A percentile compares a stretch with the other conserved stretches of the same genome.
Evolutionary conservation across 1,139 yeast species (phyloP).

Genomic region (Geotrichum europaeum): DNA sequence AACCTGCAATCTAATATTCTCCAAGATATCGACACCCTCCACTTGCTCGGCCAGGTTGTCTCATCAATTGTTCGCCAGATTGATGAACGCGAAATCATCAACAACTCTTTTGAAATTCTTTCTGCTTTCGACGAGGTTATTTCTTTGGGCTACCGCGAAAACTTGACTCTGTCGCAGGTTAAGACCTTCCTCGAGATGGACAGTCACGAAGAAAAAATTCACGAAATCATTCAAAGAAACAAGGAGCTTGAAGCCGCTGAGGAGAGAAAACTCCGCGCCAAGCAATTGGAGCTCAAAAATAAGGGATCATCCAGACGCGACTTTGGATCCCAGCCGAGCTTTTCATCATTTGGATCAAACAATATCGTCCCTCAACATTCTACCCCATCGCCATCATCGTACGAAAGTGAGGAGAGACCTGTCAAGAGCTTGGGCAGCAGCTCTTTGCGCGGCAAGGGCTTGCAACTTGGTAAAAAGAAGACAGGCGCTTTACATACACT

Average conservation of each 20-base stretch:
- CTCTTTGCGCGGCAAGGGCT: slow-evolving; percentile 63
- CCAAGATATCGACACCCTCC: slow-evolving; percentile 90
- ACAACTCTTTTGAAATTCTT: slow-evolving; percentile 79
- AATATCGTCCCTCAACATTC: background rate
- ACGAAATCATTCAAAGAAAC: slow-evolving; percentile 93
- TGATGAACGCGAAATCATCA: slow-evolving; percentile 80
- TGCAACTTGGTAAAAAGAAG: slow-evolving; percentile 72
- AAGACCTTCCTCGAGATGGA: slow-evolving; percentile 94
- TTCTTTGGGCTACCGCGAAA: slow-evolving; percentile 85
- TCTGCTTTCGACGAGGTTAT: slow-evolving; percentile 93
- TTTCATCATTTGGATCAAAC: slow-evolving; percentile 10
- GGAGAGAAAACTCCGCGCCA: slow-evolving; percentile 93
- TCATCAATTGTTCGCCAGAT: slow-evolving; percentile 67
- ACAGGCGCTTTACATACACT: slow-evolving; percentile 39
- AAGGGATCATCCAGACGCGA: slow-evolving; percentile 8
- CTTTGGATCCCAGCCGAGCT: slow-evolving; percentile 15
- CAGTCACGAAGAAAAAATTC: slow-evolving; percentile 96
- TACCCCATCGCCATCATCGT: slow-evolving; percentile 8
- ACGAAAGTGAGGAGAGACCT: background rate
- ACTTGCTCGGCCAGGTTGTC: slow-evolving; percentile 75
- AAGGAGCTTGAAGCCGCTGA: slow-evolving; percentile 96
- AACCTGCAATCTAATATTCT: slow-evolving; percentile 87
- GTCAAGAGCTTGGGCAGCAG: slow-evolving; percentile 20
- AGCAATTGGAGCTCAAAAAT: slow-evolving; percentile 60
- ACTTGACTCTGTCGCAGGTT: slow-evolving; percentile 74